Evolutionary conservation across 306 rosid species (phyloP).

Genomic region (Albizia julibrissin): DNA sequence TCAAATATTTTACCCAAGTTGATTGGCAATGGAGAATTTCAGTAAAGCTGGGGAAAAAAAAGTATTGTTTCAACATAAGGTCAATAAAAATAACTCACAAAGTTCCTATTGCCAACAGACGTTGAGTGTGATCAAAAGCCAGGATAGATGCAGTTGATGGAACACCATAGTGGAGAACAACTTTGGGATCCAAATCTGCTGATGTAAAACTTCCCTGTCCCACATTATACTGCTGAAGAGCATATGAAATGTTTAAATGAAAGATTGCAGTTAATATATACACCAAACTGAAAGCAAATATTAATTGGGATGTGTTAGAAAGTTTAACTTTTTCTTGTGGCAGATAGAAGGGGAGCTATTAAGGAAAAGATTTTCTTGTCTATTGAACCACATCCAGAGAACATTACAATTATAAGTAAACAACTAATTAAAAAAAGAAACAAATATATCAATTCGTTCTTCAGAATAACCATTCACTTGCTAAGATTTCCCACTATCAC

Average conservation of each 20-base stretch:
- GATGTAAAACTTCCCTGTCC: constrained; percentile 39
- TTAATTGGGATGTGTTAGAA: neutral
- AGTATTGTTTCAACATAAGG: neutral
- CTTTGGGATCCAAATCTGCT: constrained; percentile 55
- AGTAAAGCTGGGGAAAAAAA: neutral
- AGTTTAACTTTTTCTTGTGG: neutral
- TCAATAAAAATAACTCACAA: constrained; percentile 53
- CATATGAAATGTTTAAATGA: constrained; percentile 22
- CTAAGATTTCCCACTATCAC: neutral
- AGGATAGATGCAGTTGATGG: constrained; percentile 83
- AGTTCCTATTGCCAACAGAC: constrained; percentile 79
- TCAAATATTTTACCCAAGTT: constrained; percentile 14
- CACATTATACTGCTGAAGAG: constrained; percentile 35
- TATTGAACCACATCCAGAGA: neutral
- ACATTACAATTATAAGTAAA: neutral
- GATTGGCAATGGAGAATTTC: constrained; percentile 22
- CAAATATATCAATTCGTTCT: neutral
- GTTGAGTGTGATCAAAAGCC: constrained; percentile 70
- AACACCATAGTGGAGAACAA: constrained; percentile 75
- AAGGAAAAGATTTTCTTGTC: neutral
- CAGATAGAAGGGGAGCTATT: neutral
- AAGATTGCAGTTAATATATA: neutral
- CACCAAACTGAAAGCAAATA: constrained; percentile 6
- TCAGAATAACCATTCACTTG: neutral
- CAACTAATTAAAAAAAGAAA: neutral